Base-by-base conservation (phyloP, 306 rosid species). In the Acmispon strigosus region DNA sequence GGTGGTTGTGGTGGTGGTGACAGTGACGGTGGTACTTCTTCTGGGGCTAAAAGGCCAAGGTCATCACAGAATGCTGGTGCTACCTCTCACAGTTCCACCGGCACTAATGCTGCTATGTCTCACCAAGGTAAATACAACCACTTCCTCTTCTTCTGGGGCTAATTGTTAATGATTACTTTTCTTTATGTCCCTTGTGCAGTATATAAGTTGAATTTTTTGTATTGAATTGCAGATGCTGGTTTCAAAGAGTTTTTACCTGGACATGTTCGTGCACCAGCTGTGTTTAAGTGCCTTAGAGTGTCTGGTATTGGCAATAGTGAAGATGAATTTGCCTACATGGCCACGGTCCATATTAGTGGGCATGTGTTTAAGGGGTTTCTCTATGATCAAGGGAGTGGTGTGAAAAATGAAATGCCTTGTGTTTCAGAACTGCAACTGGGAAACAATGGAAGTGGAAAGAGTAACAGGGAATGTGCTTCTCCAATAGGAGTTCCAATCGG, bases 281-380 rank as follows among this genome's bases (percentile, higher is more conserved):
- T 81, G 16, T 92, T 92, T 63, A 80, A 85, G 85, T 87, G 91
- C 70, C 96, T 86, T n/a, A 86, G 93, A 83, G 90, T 92, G 62
- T 84, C 91, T 19, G 90, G 93, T 29, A 80, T 86, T 34, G 76
- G 94, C 6, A 80, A 84, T 43, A 94, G 92, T 4, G 89, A 83
- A 54, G 89, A 86, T 27, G 98, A 92, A 75, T 5, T 92, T 48
- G 88, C 86, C 0, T 91, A 89, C 66, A 66, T 87, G 80, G 92
- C 91, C 10, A 86, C 94, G 1, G 98, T 92, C 13, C 84, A 69
- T 44, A 91, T 91, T 4, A 82, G 91, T 37, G 97, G 97, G 22
- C 97, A 87, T 79, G 86, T 89, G 2, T 89, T 89, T 75, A 84
- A 74, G 72, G 98, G 98, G 59, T 89, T 84, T 82, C 87, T 92